Conservation (phyloP, 176 grass and related monocot species). For the Triticum dicoccoides region DNA sequence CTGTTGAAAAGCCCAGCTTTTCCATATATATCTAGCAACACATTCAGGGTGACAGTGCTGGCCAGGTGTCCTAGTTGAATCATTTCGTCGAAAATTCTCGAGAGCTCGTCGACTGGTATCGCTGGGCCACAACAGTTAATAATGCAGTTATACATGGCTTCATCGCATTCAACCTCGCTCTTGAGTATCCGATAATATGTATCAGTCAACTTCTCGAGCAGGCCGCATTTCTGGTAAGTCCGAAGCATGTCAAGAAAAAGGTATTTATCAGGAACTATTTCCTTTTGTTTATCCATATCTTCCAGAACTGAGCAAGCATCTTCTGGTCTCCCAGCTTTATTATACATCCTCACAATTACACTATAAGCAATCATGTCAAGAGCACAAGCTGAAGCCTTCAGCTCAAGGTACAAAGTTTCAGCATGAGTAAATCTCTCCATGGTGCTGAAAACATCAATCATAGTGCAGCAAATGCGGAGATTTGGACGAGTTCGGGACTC, state of each 20-base stretch:
- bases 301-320: conserved; percentile 77
- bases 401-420: conserved; percentile 59
- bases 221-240: conserved; percentile 65
- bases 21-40: conserved; percentile 86
- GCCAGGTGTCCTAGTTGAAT: conserved; percentile 47
- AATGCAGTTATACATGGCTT: conserved; percentile 89
- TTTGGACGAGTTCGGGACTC: conserved; percentile 48
- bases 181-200: conserved; percentile 85
- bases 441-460: conserved; percentile 83
- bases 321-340: conserved; percentile 55
- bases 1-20: conserved; percentile 69
- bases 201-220: conserved; percentile 70
- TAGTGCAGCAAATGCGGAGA: conserved; percentile 73
- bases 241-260: conserved; percentile 90
- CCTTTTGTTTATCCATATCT: conserved; percentile 72
- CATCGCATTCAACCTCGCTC: conserved; percentile 63
- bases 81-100: conserved; percentile 92
- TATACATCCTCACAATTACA: conserved; percentile 79
- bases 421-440: conserved; percentile 67
- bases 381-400: conserved; percentile 47
- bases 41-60: conserved; percentile 76
- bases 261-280: conserved; percentile 86
- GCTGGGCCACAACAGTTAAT: conserved; percentile 89
- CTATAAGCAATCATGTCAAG: conserved; percentile 94
- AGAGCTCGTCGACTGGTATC: conserved; percentile 82